These are phyloP conservation scores for Psilocybe tampanensis DNA, from an alignment of 768 basidiomycete species.

Conservation along the genomic window DNA sequence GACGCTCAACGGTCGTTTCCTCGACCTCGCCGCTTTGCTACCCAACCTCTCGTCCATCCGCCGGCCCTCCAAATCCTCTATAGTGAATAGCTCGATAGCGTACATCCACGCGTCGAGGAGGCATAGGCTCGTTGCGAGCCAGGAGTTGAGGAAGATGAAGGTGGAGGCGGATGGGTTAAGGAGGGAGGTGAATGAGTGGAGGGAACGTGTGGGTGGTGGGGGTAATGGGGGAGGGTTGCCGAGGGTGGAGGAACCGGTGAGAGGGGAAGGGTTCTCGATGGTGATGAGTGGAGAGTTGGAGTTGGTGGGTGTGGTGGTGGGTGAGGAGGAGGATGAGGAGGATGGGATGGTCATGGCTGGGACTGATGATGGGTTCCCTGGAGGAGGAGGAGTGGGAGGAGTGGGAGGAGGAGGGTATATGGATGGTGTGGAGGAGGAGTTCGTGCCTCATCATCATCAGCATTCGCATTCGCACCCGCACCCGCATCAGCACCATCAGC, in stretches of 20 bases:
- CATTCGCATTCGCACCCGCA: too few species aligned
- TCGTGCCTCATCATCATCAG: slow-evolving; percentile 29
- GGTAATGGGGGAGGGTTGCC: too few species aligned
- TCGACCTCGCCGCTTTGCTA: slow-evolving; percentile 91
- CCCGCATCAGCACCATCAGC: too few species aligned
- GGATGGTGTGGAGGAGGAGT: slow-evolving; percentile 24
- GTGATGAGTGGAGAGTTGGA: slow-evolving; percentile 74
- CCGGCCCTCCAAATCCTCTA: slow-evolving; percentile 93
- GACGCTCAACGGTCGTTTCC: slow-evolving; percentile 78
- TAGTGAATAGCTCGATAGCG: slow-evolving; percentile 94
- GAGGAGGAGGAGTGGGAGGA: too few species aligned
- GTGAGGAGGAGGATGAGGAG: slow-evolving; percentile 50
- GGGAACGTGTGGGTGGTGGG: slow-evolving; percentile 74
- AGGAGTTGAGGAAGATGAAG: slow-evolving; percentile 79
- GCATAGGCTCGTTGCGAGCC: slow-evolving; percentile 78
- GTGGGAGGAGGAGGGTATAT: slow-evolving; percentile 24
- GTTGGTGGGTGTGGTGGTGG: slow-evolving; percentile 48
- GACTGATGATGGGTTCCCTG: slow-evolving; percentile 43
- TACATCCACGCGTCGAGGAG: slow-evolving; percentile 83
- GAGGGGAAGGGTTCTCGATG: slow-evolving; percentile 73
- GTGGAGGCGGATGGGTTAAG: slow-evolving; percentile 85
- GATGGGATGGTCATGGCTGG: slow-evolving; percentile 41
- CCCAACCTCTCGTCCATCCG: slow-evolving; percentile 91
- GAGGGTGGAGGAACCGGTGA: slow-evolving; percentile 70
- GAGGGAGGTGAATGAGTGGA: slow-evolving; percentile 93